Evolutionary conservation across 306 rosid species (phyloP).

Genomic region (Vigna nakashimae): DNA sequence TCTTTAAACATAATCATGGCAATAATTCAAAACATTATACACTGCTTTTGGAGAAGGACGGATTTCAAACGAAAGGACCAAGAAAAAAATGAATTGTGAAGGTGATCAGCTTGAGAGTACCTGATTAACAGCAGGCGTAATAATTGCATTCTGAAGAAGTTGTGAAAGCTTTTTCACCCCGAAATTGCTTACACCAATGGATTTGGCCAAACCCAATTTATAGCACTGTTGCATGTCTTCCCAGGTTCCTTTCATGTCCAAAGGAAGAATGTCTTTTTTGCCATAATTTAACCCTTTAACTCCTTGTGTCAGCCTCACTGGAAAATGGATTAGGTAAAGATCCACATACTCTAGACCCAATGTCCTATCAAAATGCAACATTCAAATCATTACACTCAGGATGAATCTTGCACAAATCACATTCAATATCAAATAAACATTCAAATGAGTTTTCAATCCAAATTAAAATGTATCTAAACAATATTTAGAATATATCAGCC

Average conservation of each 20-base stretch:
- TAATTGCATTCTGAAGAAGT: conserved; percentile 37
- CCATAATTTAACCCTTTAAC: not conserved
- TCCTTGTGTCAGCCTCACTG: conserved; percentile 50
- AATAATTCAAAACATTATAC: no score
- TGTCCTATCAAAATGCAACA: conserved; percentile 27
- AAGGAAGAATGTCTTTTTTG: conserved; percentile 48
- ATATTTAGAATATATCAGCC: not conserved
- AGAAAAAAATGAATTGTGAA: not conserved
- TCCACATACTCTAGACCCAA: conserved; percentile 60
- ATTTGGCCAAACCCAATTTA: conserved; percentile 52
- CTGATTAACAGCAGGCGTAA: conserved; percentile 56
- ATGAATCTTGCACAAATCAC: not conserved
- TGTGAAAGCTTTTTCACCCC: conserved; percentile 43
- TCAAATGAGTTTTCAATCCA: not conserved
- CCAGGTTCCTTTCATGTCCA: conserved; percentile 59
- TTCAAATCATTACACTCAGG: not conserved
- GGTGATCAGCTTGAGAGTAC: not conserved
- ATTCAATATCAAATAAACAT: no score
- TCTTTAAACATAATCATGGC: not conserved
- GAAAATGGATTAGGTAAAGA: conserved; percentile 54
- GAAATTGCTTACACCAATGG: conserved; percentile 56
- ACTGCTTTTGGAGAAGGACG: no score
- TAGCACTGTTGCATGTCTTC: conserved; percentile 51
- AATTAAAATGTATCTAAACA: not conserved
- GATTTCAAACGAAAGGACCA: no score